Percentiles rank a stretch among this genome's conserved stretches.
Conservation (phyloP, 192 early-diverging fungal species). For the Rhizophagus prolifer region DNA sequence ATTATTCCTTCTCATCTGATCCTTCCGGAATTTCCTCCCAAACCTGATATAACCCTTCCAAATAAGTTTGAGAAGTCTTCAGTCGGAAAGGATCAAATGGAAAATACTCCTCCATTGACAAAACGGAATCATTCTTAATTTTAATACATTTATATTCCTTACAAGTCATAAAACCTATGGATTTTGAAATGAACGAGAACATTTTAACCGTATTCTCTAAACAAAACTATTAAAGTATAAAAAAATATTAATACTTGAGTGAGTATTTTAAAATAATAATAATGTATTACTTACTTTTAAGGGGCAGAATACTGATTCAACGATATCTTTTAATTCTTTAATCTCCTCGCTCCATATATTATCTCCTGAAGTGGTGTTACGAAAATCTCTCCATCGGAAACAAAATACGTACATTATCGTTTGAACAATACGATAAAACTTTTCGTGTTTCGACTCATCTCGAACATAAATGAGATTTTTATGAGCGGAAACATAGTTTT, state of each 20-base stretch:
- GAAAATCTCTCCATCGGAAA: slow-evolving; percentile 89
- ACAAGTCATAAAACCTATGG: slow-evolving; percentile 67
- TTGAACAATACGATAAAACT: slow-evolving; percentile 87
- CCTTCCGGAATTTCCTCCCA: slow-evolving; percentile 56
- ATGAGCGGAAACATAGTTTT: slow-evolving; percentile 65
- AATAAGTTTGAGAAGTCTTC: slow-evolving; percentile 63
- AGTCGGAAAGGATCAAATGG: slow-evolving; percentile 92
- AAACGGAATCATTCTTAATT: slow-evolving; percentile 35
- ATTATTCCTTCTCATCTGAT: neutral
- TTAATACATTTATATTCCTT: slow-evolving; percentile 28
- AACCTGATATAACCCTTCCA: slow-evolving; percentile 74
- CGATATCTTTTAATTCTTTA: slow-evolving; percentile 65
- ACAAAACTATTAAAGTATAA: slow-evolving; percentile 53
- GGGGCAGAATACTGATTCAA: slow-evolving; percentile 78
- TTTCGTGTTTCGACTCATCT: slow-evolving; percentile 66
- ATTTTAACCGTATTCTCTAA: slow-evolving; percentile 76
- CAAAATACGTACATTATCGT: slow-evolving; percentile 93
- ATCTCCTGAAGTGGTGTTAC: slow-evolving; percentile 24
- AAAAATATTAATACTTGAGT: neutral
- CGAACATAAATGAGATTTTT: slow-evolving; percentile 46
- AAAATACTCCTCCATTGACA: slow-evolving; percentile 76
- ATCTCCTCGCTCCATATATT: slow-evolving; percentile 65
- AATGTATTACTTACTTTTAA: slow-evolving; percentile 47
- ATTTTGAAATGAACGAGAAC: slow-evolving; percentile 80
- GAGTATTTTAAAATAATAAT: neutral